Percentiles rank a stretch among this genome's conserved stretches.
phyloP scores from a whole-genome alignment of 179 eudicot species.

The Amaranthus tricolor region DNA sequence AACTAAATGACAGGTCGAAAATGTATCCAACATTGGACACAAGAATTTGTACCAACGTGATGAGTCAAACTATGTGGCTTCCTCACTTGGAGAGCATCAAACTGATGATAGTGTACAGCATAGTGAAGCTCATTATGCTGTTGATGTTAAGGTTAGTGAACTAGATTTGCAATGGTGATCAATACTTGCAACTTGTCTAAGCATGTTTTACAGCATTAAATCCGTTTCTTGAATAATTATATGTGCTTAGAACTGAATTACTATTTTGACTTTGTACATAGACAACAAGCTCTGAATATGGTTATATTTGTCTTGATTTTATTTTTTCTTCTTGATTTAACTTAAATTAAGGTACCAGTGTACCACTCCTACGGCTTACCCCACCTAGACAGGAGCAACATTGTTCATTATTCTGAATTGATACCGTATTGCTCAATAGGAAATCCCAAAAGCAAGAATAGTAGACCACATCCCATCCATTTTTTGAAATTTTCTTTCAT shows the following conservation, averaged over 20 bases:
- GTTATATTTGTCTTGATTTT: not conserved
- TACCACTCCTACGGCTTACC: too few species aligned
- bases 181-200: not conserved
- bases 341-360: too few species aligned
- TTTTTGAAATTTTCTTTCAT: not conserved
- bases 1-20: constrained; percentile 59
- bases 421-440: not conserved
- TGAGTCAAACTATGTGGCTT: constrained; percentile 23
- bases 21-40: constrained; percentile 42
- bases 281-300: not conserved
- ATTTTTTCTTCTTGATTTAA: not conserved
- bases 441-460: not conserved
- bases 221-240: not conserved
- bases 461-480: not conserved
- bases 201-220: constrained; percentile 1
- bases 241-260: not conserved
- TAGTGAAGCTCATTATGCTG: constrained; percentile 24
- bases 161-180: constrained; percentile 1
- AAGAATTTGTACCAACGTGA: constrained; percentile 28
- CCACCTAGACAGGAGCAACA: too few species aligned
- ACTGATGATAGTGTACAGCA: constrained; percentile 17
- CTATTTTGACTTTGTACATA: not conserved
- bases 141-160: constrained; percentile 30
- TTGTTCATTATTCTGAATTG: not conserved
- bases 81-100: constrained; percentile 28